phyloP scores from a whole-genome alignment of 371 early-diverging fungal genomes.

The Syncephalastrum sp. region DNA sequence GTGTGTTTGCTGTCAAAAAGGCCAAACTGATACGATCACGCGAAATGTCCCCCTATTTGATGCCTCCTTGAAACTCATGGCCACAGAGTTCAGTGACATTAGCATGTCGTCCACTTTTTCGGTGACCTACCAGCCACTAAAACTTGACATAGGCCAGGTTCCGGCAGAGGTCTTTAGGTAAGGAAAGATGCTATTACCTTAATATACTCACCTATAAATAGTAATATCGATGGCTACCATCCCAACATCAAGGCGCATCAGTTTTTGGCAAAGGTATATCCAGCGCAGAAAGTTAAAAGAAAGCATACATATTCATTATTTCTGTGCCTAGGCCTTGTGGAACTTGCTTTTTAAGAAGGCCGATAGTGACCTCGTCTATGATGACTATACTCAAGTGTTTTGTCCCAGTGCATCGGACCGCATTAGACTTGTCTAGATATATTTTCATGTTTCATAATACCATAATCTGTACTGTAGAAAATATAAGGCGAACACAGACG shows the following conservation, averaged over 20 bases:
- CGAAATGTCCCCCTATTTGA: too few species aligned
- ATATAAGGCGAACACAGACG: too few species aligned
- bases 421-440: too few species aligned
- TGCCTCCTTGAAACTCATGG: too few species aligned
- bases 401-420: slow-evolving; percentile 20
- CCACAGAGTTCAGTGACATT: too few species aligned
- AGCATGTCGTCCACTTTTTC: slow-evolving; percentile 9
- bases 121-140: slow-evolving; percentile 29
- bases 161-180: too few species aligned
- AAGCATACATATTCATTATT: not conserved
- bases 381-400: slow-evolving; percentile 12
- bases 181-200: too few species aligned
- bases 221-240: slow-evolving; percentile 15
- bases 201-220: slow-evolving; percentile 5
- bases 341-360: slow-evolving; percentile 15
- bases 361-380: not conserved
- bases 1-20: slow-evolving; percentile 26
- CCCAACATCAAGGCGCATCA: slow-evolving; percentile 19
- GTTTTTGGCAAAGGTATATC: slow-evolving; percentile 28
- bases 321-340: not conserved
- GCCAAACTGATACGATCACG: too few species aligned
- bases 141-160: slow-evolving; percentile 1
- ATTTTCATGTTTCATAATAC: too few species aligned
- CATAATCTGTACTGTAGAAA: too few species aligned
- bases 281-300: slow-evolving; percentile 3